Evolutionary conservation across 805 yeast species (phyloP).

Genomic region (Candida tammaniensis): DNA sequence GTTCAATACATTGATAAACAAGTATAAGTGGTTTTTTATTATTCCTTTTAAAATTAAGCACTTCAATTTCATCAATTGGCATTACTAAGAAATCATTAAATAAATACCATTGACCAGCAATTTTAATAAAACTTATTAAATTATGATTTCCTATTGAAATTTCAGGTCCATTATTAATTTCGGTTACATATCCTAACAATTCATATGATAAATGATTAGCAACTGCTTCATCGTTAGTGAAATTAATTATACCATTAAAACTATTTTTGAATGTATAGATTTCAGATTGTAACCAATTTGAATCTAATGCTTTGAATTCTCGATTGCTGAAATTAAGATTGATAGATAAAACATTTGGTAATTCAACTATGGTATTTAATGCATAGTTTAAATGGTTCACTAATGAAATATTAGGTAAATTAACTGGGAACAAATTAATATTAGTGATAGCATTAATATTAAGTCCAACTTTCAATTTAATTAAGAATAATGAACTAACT

Average conservation of each 20-base stretch:
- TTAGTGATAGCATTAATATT: constrained; percentile 24
- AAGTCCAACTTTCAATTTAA: constrained; percentile 5
- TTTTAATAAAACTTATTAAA: constrained; percentile 56
- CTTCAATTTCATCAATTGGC: constrained; percentile 73
- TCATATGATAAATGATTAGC: constrained; percentile 49
- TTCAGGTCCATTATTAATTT: constrained; percentile 49
- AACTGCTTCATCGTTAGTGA: constrained; percentile 1
- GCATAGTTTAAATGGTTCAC: constrained; percentile 10
- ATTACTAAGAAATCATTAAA: constrained; percentile 90
- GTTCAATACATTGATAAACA: constrained; percentile 50
- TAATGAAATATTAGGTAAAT: neutral
- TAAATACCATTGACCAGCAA: constrained; percentile 64
- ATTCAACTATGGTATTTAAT: constrained; percentile 6
- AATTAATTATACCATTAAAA: constrained; percentile 5
- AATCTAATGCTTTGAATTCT: constrained; percentile 36
- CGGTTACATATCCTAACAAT: constrained; percentile 67
- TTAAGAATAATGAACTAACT: constrained; percentile 6
- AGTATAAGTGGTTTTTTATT: constrained; percentile 85
- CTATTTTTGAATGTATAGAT: constrained; percentile 5
- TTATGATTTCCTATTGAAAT: constrained; percentile 46
- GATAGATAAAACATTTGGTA: constrained; percentile 62
- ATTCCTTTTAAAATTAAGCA: constrained; percentile 61
- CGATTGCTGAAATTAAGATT: constrained; percentile 55
- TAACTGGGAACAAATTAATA: constrained; percentile 6
- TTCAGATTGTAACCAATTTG: constrained; percentile 10